These are phyloP conservation scores for Candida loeiensis DNA, from an alignment of 805 yeast genomes.

Conservation along the genomic window DNA sequence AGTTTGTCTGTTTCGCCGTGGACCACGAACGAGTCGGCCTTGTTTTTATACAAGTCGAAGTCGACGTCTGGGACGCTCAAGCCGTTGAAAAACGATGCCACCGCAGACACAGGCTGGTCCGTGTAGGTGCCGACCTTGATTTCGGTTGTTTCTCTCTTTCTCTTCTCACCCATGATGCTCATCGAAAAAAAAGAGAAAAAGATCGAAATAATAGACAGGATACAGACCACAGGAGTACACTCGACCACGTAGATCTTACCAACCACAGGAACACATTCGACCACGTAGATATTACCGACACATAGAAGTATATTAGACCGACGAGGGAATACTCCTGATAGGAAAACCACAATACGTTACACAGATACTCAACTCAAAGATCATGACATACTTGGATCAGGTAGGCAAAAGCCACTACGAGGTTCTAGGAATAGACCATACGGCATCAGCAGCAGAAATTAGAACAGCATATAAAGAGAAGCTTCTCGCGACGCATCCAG, in stretches of 20 bases:
- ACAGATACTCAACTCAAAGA: no score
- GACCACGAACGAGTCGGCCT: slow-evolving; percentile 42
- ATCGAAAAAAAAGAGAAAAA: slow-evolving; percentile 6
- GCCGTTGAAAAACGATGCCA: slow-evolving; percentile 81
- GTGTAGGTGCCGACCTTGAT: slow-evolving; percentile 35
- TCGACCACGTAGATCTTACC: no score
- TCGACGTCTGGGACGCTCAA: slow-evolving; percentile 56
- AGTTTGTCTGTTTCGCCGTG: slow-evolving; percentile 78
- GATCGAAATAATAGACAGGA: no score
- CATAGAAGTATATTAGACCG: no score
- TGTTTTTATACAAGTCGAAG: slow-evolving; percentile 60
- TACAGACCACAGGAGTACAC: no score
- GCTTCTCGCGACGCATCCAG: slow-evolving; percentile 74
- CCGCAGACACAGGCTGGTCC: slow-evolving; percentile 48
- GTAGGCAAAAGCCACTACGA: slow-evolving; percentile 45
- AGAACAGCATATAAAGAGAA: slow-evolving; percentile 61
- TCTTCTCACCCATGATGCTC: slow-evolving; percentile 16
- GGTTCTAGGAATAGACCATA: slow-evolving; percentile 48
- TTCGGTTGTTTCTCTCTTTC: slow-evolving; percentile 37
- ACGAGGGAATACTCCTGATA: no score
- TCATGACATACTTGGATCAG: slow-evolving; percentile 6
- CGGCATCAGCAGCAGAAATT: slow-evolving; percentile 40
- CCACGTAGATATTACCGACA: no score
- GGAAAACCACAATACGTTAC: no score
- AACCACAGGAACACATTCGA: no score